phyloP scores from a whole-genome alignment of 192 early-diverging fungal genomes.

The Coemansia sp. region DNA sequence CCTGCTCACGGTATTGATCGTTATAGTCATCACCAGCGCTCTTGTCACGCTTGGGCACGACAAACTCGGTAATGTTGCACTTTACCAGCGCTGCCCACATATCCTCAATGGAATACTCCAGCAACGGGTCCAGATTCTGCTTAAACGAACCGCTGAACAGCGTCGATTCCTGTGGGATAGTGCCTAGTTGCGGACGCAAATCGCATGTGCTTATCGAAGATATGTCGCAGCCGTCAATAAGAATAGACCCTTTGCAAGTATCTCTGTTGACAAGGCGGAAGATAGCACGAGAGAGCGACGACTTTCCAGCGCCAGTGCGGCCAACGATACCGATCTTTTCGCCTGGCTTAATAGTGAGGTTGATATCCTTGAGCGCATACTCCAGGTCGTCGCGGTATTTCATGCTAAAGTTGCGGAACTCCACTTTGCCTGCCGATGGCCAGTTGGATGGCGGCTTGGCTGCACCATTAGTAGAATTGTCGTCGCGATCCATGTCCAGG shows the following conservation, averaged over 20 bases:
- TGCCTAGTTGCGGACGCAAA: constrained; percentile 61
- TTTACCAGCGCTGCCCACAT: constrained; percentile 63
- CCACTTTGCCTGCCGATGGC: constrained; percentile 64
- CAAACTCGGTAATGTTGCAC: constrained; percentile 18
- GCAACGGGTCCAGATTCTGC: constrained; percentile 78
- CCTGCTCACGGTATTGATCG: not conserved
- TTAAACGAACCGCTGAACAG: constrained; percentile 70
- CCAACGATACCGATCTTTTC: too few relatives aligned
- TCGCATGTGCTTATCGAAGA: constrained; percentile 50
- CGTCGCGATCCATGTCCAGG: constrained; percentile 47
- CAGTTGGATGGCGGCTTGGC: constrained; percentile 60
- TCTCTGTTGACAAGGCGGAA: constrained; percentile 67
- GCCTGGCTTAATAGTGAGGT: too few relatives aligned
- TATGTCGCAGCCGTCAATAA: constrained; percentile 76
- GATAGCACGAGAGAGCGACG: constrained; percentile 64
- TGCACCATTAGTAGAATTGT: constrained; percentile 30
- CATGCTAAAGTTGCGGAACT: constrained; percentile 59
- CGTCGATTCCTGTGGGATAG: constrained; percentile 72
- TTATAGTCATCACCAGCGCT: constrained; percentile 20
- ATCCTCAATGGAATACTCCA: constrained; percentile 64
- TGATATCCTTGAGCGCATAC: constrained; percentile 39
- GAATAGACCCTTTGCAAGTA: constrained; percentile 59
- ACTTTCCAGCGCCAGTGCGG: constrained; percentile 76
- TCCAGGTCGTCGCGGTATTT: constrained; percentile 60
- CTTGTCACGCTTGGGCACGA: constrained; percentile 37